Base-by-base conservation (phyloP, 139 green algal genomes). In the Yamagishiella unicocca region DNA sequence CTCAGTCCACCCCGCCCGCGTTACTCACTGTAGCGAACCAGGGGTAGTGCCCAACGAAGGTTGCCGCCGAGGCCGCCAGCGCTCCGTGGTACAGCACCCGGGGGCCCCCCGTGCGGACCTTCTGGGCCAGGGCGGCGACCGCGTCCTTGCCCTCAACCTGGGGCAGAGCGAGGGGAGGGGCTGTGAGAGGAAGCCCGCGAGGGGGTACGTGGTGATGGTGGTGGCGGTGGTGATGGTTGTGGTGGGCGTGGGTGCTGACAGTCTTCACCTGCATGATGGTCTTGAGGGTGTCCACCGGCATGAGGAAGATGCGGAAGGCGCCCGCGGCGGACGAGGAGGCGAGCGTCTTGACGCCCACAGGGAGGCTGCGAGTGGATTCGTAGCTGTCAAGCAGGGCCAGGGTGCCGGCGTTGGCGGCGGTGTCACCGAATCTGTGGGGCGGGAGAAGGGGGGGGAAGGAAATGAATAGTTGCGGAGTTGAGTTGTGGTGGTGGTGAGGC, bases 231-330 rank as follows among this genome's bases (percentile, higher is more conserved):
- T n/a, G n/a, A n/a, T n/a, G n/a, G n/a, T n/a, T n/a, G n/a, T n/a
- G n/a, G n/a, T 29, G 27, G 50, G 58, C 58, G 58, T 67, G 37
- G 31, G 35, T 2, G 54, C 7, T 37, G 77, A 24, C 3, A 38
- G 54, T 19, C 21, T 68, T 14, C 45, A 95, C 95, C 92, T 97
- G 96, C 93, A 98, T 94, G 88, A 95, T 98, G 53, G 96, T 98
- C 93, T 98, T 98, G 46, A 91, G 80, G 7, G 96, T 95, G 83
- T 98, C 96, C 46, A 98, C 85, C 0, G 96, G 96, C 95, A 98
- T 97, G 2, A 98, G 90, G 9, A 96, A 82, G 79, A 98, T 97
- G 42, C 96, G 92, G 88, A 95, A 98, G 9, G 42, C 25, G 27
- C 89, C 96, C 8, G 95, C 96, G 0, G 91, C 77, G 0, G 77